Conservation (phyloP, 192 early-diverging fungal genomes). For the Diversispora eburnea region DNA sequence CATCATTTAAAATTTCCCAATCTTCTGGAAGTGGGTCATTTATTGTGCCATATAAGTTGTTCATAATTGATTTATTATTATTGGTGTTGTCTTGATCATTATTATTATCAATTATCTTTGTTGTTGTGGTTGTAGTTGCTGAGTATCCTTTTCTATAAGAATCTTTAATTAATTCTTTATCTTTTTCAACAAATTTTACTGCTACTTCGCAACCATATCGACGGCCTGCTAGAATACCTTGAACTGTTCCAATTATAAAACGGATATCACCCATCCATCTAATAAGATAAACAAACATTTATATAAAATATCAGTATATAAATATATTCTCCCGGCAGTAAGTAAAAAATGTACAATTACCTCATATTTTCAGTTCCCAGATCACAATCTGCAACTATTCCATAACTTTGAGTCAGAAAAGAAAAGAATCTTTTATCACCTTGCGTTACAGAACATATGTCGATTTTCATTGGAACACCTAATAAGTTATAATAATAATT, state of each 20-base stretch:
- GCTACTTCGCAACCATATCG: slow-evolving; percentile 42
- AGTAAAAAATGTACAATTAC: slow-evolving; percentile 8
- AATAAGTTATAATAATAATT: slow-evolving; percentile 22
- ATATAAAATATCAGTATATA: not conserved
- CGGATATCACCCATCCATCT: slow-evolving; percentile 57
- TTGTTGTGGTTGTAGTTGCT: not conserved
- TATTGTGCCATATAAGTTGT: slow-evolving; percentile 31
- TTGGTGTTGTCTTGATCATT: slow-evolving; percentile 19
- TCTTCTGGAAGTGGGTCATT: slow-evolving; percentile 37
- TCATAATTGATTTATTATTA: slow-evolving; percentile 26
- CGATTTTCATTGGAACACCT: slow-evolving; percentile 49
- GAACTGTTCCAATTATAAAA: slow-evolving; percentile 39
- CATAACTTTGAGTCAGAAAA: slow-evolving; percentile 55
- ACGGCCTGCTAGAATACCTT: slow-evolving; percentile 40
- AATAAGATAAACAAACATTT: not conserved
- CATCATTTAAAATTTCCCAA: slow-evolving; percentile 46
- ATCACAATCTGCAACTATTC: slow-evolving; percentile 55
- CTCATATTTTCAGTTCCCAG: slow-evolving; percentile 52
- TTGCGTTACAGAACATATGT: slow-evolving; percentile 55
- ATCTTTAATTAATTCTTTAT: slow-evolving; percentile 37
- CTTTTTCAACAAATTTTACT: slow-evolving; percentile 42
- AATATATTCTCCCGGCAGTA: not conserved
- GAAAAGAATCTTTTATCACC: slow-evolving; percentile 46
- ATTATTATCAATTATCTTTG: slow-evolving; percentile 32
- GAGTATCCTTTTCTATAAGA: slow-evolving; percentile 31